phyloP scores from a whole-genome alignment of 768 basidiomycete species.

The Boletus subcaerulescens region DNA sequence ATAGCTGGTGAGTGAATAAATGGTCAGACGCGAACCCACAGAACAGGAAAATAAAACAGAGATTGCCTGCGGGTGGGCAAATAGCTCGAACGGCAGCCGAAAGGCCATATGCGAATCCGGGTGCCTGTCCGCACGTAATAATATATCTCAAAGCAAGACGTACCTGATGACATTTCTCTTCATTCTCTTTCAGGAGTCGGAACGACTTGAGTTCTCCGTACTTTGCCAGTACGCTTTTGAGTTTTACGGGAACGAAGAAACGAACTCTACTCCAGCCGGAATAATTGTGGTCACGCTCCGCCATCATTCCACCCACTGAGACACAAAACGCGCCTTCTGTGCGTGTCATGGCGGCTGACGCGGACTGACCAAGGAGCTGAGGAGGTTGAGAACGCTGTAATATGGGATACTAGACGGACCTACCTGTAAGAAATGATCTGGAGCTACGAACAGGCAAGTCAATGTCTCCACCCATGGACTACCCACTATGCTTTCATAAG shows the following conservation, averaged over 20 bases:
- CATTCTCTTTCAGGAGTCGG: slow-evolving; percentile 23
- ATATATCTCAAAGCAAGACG: slow-evolving; percentile 9
- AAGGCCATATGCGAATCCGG: slow-evolving; percentile 1
- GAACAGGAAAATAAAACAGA: neutral
- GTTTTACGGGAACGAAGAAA: slow-evolving; percentile 27
- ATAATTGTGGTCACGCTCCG: slow-evolving; percentile 20
- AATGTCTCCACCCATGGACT: slow-evolving; percentile 27
- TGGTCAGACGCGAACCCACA: slow-evolving; percentile 14
- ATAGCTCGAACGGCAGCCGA: slow-evolving; percentile 6
- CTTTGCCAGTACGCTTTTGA: slow-evolving; percentile 29
- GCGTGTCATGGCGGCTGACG: slow-evolving; percentile 47
- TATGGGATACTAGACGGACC: slow-evolving; percentile 9
- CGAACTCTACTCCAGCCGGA: slow-evolving; percentile 24
- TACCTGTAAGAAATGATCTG: slow-evolving; percentile 47
- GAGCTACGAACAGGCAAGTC: slow-evolving; percentile 44
- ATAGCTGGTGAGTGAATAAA: slow-evolving; percentile 33
- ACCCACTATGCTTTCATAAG: slow-evolving; percentile 1
- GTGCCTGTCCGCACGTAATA: neutral
- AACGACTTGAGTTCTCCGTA: slow-evolving; percentile 33
- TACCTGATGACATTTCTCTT: slow-evolving; percentile 28
- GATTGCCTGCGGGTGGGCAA: neutral
- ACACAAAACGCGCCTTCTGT: slow-evolving; percentile 54
- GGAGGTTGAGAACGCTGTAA: slow-evolving; percentile 5
- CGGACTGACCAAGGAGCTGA: slow-evolving; percentile 50
- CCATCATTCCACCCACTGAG: slow-evolving; percentile 33